Evolutionary conservation across 371 early-diverging fungal genomes (phyloP).

Genomic region (Mortierella sp.): DNA sequence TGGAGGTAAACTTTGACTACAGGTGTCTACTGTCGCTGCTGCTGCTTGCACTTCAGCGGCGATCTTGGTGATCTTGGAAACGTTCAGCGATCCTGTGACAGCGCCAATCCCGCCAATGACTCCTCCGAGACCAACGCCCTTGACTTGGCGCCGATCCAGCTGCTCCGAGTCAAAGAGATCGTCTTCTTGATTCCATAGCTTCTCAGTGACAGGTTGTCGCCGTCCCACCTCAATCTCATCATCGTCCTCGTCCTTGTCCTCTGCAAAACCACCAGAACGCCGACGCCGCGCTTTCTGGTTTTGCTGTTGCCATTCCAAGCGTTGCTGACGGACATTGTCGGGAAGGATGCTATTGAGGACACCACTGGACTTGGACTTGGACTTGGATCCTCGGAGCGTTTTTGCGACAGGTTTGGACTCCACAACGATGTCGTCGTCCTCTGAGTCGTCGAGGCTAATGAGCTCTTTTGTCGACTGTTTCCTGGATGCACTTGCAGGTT

Average conservation of each 20-base stretch:
- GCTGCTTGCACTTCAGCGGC: background rate
- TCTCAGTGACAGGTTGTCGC: constrained; percentile 24
- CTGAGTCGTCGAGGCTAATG: constrained; percentile 38
- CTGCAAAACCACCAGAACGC: background rate
- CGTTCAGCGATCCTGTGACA: constrained; percentile 33
- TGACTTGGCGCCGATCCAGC: constrained; percentile 48
- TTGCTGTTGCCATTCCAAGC: background rate
- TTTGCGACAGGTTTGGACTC: background rate
- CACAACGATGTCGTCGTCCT: constrained; percentile 19
- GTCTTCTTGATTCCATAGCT: constrained; percentile 51
- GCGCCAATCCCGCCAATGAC: constrained; percentile 55
- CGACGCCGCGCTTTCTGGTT: constrained; percentile 7
- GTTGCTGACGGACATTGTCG: constrained; percentile 18
- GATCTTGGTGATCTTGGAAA: constrained; percentile 29
- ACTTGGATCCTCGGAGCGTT: constrained; percentile 11
- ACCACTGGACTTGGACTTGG: constrained; percentile 16
- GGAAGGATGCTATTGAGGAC: constrained; percentile 36
- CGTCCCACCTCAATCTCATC: constrained; percentile 33
- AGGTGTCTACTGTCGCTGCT: background rate
- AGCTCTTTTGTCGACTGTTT: constrained; percentile 18
- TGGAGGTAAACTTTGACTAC: background rate
- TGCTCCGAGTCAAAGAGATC: constrained; percentile 42
- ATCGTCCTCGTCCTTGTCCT: constrained; percentile 11
- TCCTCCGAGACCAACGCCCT: constrained; percentile 49
- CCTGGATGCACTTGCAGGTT: background rate